A percentile compares a stretch with the other conserved stretches of the same genome.
These are phyloP conservation scores for Monosporascus sp. DNA, from an alignment of 2,329 filamentous ascomycete species.

Conservation along the genomic window DNA sequence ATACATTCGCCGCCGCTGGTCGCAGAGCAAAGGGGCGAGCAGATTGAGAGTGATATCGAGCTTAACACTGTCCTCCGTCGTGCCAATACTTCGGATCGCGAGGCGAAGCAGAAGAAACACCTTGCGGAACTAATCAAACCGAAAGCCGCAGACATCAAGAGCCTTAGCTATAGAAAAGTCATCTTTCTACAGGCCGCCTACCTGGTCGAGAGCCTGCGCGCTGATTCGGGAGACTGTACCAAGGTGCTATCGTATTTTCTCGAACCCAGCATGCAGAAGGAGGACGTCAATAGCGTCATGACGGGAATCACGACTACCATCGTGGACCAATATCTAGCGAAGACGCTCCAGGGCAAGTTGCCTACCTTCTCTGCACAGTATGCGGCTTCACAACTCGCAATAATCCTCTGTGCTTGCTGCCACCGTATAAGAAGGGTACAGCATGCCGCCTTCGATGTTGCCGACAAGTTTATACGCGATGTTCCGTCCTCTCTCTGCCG, in stretches of 20 bases:
- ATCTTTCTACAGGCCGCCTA: constrained; percentile 91
- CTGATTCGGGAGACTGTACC: constrained; percentile 82
- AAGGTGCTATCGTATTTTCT: constrained; percentile 87
- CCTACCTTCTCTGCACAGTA: constrained; percentile 85
- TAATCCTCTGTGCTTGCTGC: constrained; percentile 83
- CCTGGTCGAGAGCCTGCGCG: constrained; percentile 81
- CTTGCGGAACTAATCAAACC: constrained; percentile 69
- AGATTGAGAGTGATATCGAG: constrained; percentile 93
- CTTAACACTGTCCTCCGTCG: constrained; percentile 88
- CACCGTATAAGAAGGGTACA: constrained; percentile 91
- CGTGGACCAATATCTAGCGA: constrained; percentile 72
- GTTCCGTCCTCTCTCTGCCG: constrained; percentile 89
- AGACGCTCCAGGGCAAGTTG: constrained; percentile 65
- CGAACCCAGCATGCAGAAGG: constrained; percentile 74
- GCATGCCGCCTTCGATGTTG: constrained; percentile 75
- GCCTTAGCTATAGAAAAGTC: constrained; percentile 80
- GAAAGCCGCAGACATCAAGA: constrained; percentile 72
- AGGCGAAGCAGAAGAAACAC: constrained; percentile 73
- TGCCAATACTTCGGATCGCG: constrained; percentile 74
- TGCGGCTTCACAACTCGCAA: constrained; percentile 80
- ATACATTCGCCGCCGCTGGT: constrained; percentile 83
- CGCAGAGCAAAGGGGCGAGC: constrained; percentile 80
- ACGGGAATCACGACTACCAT: constrained; percentile 61
- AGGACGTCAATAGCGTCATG: constrained; percentile 60
- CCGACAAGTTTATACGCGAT: constrained; percentile 77